Percentiles rank a stretch among this genome's conserved stretches.
These are phyloP conservation scores for Rhododendron simsii DNA, from an alignment of 148 eudicot species.

Conservation along the genomic window DNA sequence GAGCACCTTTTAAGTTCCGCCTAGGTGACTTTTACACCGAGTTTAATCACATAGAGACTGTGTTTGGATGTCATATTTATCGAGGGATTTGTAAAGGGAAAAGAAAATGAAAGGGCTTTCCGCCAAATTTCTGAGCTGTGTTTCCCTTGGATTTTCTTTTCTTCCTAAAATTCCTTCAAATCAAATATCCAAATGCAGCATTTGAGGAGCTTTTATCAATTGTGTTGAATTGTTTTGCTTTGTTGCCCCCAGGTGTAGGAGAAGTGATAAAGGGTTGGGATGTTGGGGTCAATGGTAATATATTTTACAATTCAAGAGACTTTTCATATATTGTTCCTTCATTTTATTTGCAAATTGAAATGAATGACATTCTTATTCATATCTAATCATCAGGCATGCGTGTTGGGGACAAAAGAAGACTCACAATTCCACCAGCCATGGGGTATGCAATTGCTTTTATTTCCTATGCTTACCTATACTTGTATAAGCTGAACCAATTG, in stretches of 20 bases:
- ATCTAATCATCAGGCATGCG: conserved; percentile 77
- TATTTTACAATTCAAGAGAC: neutral
- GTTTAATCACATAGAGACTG: neutral
- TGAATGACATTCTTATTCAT: neutral
- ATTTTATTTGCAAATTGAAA: neutral
- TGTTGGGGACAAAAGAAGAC: conserved; percentile 86
- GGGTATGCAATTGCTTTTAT: conserved; percentile 46
- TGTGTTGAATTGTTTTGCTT: conserved; percentile 1
- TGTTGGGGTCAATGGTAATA: conserved; percentile 83
- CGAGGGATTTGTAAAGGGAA: neutral
- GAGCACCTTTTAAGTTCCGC: conserved; percentile 77
- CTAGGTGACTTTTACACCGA: conserved; percentile 41
- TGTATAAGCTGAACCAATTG: neutral
- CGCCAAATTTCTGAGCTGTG: neutral
- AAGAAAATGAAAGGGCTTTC: neutral
- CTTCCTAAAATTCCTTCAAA: neutral
- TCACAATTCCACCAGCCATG: conserved; percentile 92
- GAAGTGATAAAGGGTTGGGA: conserved; percentile 97
- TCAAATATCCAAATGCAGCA: neutral
- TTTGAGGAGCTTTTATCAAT: neutral
- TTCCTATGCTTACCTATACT: neutral
- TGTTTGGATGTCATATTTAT: neutral
- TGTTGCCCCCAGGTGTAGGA: conserved; percentile 57
- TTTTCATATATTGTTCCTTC: neutral
- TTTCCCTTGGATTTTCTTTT: neutral